Evolutionary conservation across 2,329 filamentous ascomycete species (phyloP), one percentile per base, ranked within the genome.

Genomic region (Xylogone sp.): DNA sequence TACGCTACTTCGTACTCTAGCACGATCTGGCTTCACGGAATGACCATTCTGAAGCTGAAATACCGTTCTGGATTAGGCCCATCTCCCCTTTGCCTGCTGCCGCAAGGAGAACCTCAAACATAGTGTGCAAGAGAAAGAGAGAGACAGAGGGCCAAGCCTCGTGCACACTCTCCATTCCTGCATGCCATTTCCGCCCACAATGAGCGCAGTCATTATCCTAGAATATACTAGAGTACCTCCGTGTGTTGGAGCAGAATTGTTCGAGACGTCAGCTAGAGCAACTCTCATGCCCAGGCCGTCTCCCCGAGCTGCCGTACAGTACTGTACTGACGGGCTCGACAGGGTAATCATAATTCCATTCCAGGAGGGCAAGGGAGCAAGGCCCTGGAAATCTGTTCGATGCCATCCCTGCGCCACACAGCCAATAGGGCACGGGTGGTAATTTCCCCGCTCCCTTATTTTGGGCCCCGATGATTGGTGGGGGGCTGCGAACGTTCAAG

Each of bases 381-480:
- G n/a, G n/a, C n/a, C n/a, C n/a, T 16, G 34, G n/a, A 39, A 39
- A 52, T 51, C 13, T 51, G 52, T 53, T 48, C 34, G 49, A 56
- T 39, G 12, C 34, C 34, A 13, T 13, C 48, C 58, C 56, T 58
- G 57, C 51, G 21, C 43, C 57, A 59, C 59, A 61, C 58, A 53
- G 31, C 60, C 60, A 62, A 61, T 61, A 21, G 50, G n/a, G 47
- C 43, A 43, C 19, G 10, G 45, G 21, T 18, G 21, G 42, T 31
- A 29, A 16, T 34, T 60, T 56, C 59, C 59, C 59, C 60, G 58
- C 60, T 59, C 54, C 29, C 20, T 45, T 39, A 46, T 27, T 44
- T 42, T 46, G 44, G n/a, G 29, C 51, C 43, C 21, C 46, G 45
- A 50, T 60, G 47, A 63, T 62, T 63, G 60, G 60, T 5, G 34